phyloP scores from a whole-genome alignment of 148 eudicot genomes.

The Selenicereus undatus region DNA sequence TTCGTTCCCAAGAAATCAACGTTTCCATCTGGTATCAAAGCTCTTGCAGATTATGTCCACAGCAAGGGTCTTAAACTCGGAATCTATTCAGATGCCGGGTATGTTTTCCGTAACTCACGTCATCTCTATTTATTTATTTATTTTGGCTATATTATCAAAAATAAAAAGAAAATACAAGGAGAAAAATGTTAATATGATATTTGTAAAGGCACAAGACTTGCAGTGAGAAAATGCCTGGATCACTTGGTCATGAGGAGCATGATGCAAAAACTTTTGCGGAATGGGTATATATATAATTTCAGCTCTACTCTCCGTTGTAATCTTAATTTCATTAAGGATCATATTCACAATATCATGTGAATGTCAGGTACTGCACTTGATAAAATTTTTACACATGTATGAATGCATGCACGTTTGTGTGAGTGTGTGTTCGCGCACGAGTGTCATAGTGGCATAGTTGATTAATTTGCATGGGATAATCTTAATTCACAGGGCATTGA shows the following conservation, averaged over 20 bases:
- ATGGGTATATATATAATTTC: slow-evolving; percentile 42
- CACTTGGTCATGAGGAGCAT: slow-evolving; percentile 70
- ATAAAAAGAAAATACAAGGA: too few relatives aligned
- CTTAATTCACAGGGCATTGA: slow-evolving; percentile 53
- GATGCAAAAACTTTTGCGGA: slow-evolving; percentile 77
- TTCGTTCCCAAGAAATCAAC: slow-evolving; percentile 54
- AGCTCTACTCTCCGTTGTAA: background rate
- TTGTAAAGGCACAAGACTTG: slow-evolving; percentile 34
- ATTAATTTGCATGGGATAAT: background rate
- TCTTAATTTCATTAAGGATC: too few relatives aligned
- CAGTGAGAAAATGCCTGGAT: slow-evolving; percentile 71
- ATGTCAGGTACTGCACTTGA: too few relatives aligned
- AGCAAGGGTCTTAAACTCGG: slow-evolving; percentile 77
- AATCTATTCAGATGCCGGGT: slow-evolving; percentile 90
- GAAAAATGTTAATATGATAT: background rate
- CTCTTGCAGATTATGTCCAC: slow-evolving; percentile 83
- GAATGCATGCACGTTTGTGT: too few relatives aligned
- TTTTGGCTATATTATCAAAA: too few relatives aligned
- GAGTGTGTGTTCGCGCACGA: too few relatives aligned
- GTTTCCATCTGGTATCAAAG: slow-evolving; percentile 84
- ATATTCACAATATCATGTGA: too few relatives aligned
- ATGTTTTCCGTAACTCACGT: background rate
- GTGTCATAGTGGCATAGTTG: too few relatives aligned
- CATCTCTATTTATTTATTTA: background rate
- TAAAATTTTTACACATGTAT: too few relatives aligned